Evolutionary conservation across 2,329 filamentous ascomycete species (phyloP), one percentile per base, ranked within the genome.

Genomic region (Pseudopithomyces maydicus): DNA sequence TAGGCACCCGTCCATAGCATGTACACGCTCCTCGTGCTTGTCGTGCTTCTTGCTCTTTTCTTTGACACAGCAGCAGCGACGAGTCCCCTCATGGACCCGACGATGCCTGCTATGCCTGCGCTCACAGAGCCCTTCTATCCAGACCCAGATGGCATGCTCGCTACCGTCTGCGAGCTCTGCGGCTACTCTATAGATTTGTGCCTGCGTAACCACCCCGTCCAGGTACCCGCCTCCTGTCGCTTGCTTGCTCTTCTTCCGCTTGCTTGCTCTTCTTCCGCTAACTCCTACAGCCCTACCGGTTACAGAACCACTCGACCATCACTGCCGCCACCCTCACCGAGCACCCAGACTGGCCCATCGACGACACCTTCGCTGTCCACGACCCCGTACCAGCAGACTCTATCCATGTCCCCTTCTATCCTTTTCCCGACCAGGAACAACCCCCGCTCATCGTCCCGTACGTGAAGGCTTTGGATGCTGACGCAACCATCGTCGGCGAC

Each of bases 1-100:
- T 52, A 71, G 71, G 67, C 69, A 70, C 17, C 66, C 22, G 65
- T 47, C 52, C 50, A 53, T 58, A 72, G 65, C 59, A 74, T 75
- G 73, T 61, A 59, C 63, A 66, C 56, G 54, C 63, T 68, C 54
- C 59, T 75, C 26, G 44, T 70, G 10, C 22, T 70, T 54, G 59
- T 62, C 52, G 58, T 74, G 51, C 51, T 74, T 11, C 47, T 74
- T 42, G 54, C 66, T 47, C 56, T 74, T 22, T 56, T 72, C 14
- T 56, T 70, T 46, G 60, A 67, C 42, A 63, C 67, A 56, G 67
- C 61, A 55, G 67, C 61, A 50, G 69, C 68, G 45, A 55, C 70
- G 49, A 68, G 57, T 57, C 58, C 69, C 54, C 33, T 51, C 32
- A 67, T 74, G 63, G 67, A 70, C 41, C 43, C 65, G 43, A 57